phyloP scores from a whole-genome alignment of 2,329 filamentous ascomycete species.

The Penicillium crustosum region DNA sequence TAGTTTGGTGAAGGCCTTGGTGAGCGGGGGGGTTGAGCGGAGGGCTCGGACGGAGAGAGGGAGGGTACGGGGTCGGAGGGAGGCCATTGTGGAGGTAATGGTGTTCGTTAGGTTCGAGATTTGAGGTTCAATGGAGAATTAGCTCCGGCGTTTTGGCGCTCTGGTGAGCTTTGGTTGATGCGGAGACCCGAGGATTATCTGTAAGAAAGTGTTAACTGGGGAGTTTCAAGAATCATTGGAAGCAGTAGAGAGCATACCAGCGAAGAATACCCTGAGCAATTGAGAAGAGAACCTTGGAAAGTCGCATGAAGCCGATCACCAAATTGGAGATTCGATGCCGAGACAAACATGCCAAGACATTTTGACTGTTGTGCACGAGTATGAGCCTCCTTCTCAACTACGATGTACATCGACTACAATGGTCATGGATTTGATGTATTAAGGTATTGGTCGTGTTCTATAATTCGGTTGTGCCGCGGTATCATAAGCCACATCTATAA shows the following conservation, averaged over 20 bases:
- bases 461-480: neutral
- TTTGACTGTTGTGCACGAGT: neutral
- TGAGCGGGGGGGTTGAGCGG: slow-evolving; percentile 3
- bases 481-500: slow-evolving; percentile 11
- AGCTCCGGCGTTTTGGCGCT: neutral
- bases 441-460: neutral
- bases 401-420: neutral
- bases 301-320: slow-evolving; percentile 17
- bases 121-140: neutral
- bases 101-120: neutral
- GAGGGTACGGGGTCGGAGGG: slow-evolving; percentile 6
- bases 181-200: neutral
- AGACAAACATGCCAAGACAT: slow-evolving; percentile 22
- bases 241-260: slow-evolving; percentile 2
- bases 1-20: slow-evolving; percentile 3
- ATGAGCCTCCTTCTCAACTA: neutral
- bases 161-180: neutral
- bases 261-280: slow-evolving; percentile 6
- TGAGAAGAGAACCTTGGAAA: slow-evolving; percentile 9
- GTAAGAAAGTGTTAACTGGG: neutral
- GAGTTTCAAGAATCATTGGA: rapidly evolving
- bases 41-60: slow-evolving; percentile 12
- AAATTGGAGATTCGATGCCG: slow-evolving; percentile 13
- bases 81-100: slow-evolving; percentile 14
- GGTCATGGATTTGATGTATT: neutral